Conservation (phyloP, 2,329 filamentous ascomycete species). For the Fusarium heterosporum region DNA sequence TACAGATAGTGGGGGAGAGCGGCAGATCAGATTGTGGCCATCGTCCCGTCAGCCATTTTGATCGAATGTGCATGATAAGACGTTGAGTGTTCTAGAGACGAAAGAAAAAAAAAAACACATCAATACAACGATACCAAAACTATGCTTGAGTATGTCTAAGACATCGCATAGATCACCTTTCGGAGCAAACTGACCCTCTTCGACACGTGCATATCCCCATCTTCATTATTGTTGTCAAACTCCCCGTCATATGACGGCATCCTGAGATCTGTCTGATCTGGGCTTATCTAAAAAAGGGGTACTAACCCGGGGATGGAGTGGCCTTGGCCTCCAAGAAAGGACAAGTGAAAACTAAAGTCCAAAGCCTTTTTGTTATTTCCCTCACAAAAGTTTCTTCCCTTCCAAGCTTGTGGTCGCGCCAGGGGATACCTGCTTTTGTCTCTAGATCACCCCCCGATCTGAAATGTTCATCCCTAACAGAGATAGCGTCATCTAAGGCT, state of each 20-base stretch:
- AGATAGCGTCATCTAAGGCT: conserved; percentile 40
- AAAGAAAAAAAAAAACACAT: neutral
- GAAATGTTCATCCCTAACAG: conserved; percentile 9
- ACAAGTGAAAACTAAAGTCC: conserved; percentile 7
- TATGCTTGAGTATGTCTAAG: neutral
- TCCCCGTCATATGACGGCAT: conserved; percentile 42
- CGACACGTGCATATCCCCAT: neutral
- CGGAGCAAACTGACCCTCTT: neutral
- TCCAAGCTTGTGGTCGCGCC: conserved; percentile 39
- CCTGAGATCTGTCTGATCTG: conserved; percentile 37
- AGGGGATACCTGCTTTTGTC: conserved; percentile 4
- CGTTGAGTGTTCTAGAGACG: neutral
- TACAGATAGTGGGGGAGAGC: conserved; percentile 29
- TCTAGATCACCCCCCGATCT: conserved; percentile 15
- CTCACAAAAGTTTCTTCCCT: neutral
- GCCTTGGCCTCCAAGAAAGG: conserved; percentile 15
- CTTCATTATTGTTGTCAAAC: conserved; percentile 23
- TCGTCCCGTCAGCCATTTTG: conserved; percentile 18
- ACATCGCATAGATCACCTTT: neutral
- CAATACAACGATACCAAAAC: neutral
- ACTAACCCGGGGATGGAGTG: conserved; percentile 13
- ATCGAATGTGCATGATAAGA: neutral
- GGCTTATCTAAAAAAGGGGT: conserved; percentile 31
- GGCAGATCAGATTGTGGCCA: conserved; percentile 37
- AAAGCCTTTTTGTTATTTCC: neutral